phyloP scores from a whole-genome alignment of 306 rosid genomes.

The Dalbergia cochinchinensis region DNA sequence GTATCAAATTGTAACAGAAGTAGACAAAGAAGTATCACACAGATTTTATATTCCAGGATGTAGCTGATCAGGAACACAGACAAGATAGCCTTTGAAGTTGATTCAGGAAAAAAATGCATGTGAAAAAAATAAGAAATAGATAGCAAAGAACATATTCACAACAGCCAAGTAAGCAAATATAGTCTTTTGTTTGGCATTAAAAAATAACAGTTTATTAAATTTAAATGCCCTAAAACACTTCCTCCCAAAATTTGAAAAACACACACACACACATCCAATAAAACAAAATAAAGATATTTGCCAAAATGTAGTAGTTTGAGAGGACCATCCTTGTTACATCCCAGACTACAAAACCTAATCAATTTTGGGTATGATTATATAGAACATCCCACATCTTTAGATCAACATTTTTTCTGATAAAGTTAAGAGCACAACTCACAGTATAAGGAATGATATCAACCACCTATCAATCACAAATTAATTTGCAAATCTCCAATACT shows the following conservation, averaged over 20 bases:
- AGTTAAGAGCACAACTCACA: not conserved
- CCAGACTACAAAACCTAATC: conserved; percentile 28
- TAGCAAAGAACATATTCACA: not conserved
- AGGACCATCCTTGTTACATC: not conserved
- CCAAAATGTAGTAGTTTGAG: conserved; percentile 18
- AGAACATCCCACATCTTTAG: conserved; percentile 13
- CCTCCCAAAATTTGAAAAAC: not conserved
- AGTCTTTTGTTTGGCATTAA: not conserved
- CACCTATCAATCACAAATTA: conserved; percentile 14
- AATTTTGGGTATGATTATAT: conserved; percentile 34
- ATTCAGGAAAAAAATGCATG: not conserved
- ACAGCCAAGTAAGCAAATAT: not conserved
- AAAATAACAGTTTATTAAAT: not conserved
- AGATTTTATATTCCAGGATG: not conserved
- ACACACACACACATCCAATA: too few relatives aligned
- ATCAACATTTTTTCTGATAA: conserved; percentile 7
- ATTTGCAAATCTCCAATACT: not conserved
- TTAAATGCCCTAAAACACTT: conserved; percentile 12
- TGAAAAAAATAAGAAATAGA: not conserved
- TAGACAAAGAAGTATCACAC: not conserved
- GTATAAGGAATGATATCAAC: conserved; percentile 9
- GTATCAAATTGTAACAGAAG: not conserved
- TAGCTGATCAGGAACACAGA: not conserved
- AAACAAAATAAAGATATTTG: not conserved
- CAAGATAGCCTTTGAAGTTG: not conserved